These are phyloP conservation scores for Geotrichum citri-aurantii DNA, from an alignment of 1,139 yeast genomes.

Conservation along the genomic window DNA sequence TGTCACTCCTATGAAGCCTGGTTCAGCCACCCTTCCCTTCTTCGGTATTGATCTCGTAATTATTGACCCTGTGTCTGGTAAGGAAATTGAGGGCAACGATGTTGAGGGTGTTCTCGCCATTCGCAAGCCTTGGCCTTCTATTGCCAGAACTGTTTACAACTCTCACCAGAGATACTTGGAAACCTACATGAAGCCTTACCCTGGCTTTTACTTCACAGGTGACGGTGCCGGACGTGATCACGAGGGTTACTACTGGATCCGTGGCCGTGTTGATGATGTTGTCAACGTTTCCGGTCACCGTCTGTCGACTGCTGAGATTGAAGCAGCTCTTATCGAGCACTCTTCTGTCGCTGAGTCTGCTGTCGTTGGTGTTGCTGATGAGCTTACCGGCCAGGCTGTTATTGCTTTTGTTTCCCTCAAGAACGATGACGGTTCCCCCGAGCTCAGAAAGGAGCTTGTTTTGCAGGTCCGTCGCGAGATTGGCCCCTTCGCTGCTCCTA, in stretches of 20 bases:
- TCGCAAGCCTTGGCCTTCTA: conserved; percentile 91
- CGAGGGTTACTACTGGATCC: conserved; percentile 96
- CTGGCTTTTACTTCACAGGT: conserved; percentile 95
- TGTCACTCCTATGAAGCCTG: conserved; percentile 91
- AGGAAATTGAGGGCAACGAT: conserved; percentile 78
- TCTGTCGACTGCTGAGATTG: conserved; percentile 94
- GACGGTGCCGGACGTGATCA: conserved; percentile 98
- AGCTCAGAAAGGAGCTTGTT: conserved; percentile 74
- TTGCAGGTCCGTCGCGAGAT: conserved; percentile 88
- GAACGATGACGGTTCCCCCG: conserved; percentile 46
- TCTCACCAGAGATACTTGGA: conserved; percentile 88
- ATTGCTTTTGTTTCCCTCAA: conserved; percentile 89
- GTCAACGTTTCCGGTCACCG: conserved; percentile 98
- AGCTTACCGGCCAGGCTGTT: conserved; percentile 95
- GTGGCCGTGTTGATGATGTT: conserved; percentile 98
- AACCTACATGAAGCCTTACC: conserved; percentile 91
- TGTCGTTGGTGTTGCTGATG: conserved; percentile 91
- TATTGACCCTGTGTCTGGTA: conserved; percentile 87
- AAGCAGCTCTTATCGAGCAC: conserved; percentile 82
- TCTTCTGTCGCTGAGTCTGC: conserved; percentile 84
- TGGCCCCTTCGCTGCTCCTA: conserved; percentile 99
- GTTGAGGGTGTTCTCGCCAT: conserved; percentile 95
- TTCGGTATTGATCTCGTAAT: conserved; percentile 88
- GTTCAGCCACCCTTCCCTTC: conserved; percentile 94
- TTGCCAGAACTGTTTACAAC: conserved; percentile 94